These are phyloP conservation scores for Lactuca sativa DNA, from an alignment of 129 eudicot genomes.

Conservation along the genomic window DNA sequence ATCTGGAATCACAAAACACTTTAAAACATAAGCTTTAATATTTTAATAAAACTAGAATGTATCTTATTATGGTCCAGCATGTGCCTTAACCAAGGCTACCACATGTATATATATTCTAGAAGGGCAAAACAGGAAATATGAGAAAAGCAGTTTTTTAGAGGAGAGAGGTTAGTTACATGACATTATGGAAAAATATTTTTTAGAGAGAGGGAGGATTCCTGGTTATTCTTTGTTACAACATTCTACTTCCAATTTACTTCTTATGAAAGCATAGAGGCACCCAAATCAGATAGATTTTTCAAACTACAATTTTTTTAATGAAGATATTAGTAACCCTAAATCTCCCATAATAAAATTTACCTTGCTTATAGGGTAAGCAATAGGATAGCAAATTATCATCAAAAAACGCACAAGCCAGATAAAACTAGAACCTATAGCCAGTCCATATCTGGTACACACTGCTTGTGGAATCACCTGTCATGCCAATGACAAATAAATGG, in stretches of 20 bases:
- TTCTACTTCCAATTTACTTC: neutral
- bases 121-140: too few relatives aligned
- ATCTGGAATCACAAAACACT: slow-evolving; percentile 50
- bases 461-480: slow-evolving; percentile 96
- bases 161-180: too few relatives aligned
- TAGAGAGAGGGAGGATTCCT: too few relatives aligned
- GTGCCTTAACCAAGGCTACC: too few relatives aligned
- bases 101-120: too few relatives aligned
- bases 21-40: slow-evolving; percentile 6
- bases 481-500: slow-evolving; percentile 10
- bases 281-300: too few relatives aligned
- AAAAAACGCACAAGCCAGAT: slow-evolving; percentile 86
- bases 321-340: neutral
- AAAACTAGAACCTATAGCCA: slow-evolving; percentile 90
- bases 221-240: too few relatives aligned
- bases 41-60: neutral
- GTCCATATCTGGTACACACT: slow-evolving; percentile 92
- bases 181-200: too few relatives aligned
- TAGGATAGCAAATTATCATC: slow-evolving; percentile 81
- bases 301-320: too few relatives aligned
- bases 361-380: slow-evolving; percentile 93
- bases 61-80: too few relatives aligned
- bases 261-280: too few relatives aligned
- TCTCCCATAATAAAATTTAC: slow-evolving; percentile 29
- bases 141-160: too few relatives aligned